Percentiles rank a stretch among this genome's conserved stretches.
These are phyloP conservation scores for Fusarium kyushuense DNA, from an alignment of 2,329 filamentous ascomycete genomes.

Conservation along the genomic window DNA sequence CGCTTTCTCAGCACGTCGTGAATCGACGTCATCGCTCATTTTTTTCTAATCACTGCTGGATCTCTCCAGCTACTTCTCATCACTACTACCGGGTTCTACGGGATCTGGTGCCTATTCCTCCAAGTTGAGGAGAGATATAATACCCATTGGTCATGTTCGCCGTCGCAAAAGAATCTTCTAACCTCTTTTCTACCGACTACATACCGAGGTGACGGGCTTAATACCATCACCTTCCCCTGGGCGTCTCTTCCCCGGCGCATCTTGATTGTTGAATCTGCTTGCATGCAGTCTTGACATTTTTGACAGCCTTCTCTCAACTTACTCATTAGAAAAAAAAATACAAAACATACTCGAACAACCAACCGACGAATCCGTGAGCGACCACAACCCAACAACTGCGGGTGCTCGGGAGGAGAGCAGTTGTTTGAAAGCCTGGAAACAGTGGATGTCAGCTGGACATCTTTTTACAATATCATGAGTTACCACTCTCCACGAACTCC, in stretches of 20 bases:
- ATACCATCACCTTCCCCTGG: slow-evolving; percentile 61
- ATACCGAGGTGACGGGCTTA: slow-evolving; percentile 71
- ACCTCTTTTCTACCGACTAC: slow-evolving; percentile 69
- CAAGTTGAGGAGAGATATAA: slow-evolving; percentile 51
- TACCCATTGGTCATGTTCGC: slow-evolving; percentile 65
- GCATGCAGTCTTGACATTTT: slow-evolving; percentile 42
- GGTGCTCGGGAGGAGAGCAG: slow-evolving; percentile 48
- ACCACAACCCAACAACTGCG: slow-evolving; percentile 37
- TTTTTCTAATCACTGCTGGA: slow-evolving; percentile 43
- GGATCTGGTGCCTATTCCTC: slow-evolving; percentile 50
- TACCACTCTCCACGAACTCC: slow-evolving; percentile 57
- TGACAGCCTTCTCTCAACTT: slow-evolving; percentile 26
- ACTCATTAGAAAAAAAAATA: slow-evolving; percentile 41
- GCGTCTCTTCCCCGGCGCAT: slow-evolving; percentile 52
- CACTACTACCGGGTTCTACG: slow-evolving; percentile 46
- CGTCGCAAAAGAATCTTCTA: slow-evolving; percentile 65
- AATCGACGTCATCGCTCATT: slow-evolving; percentile 49
- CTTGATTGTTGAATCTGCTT: slow-evolving; percentile 42
- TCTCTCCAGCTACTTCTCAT: slow-evolving; percentile 47
- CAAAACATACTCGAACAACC: slow-evolving; percentile 54
- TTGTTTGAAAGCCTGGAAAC: slow-evolving; percentile 38
- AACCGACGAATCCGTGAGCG: slow-evolving; percentile 17
- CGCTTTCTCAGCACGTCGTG: slow-evolving; percentile 42
- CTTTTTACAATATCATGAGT: slow-evolving; percentile 55
- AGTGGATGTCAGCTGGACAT: slow-evolving; percentile 51